Percentiles rank a stretch among this genome's conserved stretches.
Evolutionary conservation across 805 yeast species (phyloP).

Genomic region (Ogataea paraovalis): DNA sequence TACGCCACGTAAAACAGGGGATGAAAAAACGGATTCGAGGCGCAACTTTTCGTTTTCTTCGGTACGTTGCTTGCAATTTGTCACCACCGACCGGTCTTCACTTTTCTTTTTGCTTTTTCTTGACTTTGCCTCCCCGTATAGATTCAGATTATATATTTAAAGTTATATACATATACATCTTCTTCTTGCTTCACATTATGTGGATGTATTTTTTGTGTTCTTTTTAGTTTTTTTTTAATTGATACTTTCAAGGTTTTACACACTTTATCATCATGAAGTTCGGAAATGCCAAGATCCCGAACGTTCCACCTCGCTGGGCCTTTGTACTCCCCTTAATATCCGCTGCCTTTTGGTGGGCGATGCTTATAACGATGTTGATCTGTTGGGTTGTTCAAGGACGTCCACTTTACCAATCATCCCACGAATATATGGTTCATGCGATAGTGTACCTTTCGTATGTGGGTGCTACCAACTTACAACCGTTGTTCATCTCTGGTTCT

Average conservation of each 20-base stretch:
- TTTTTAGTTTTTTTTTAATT: neutral
- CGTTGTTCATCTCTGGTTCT: conserved; percentile 75
- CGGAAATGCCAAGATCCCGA: conserved; percentile 15
- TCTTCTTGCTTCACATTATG: no score
- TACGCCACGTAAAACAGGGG: no score
- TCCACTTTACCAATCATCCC: conserved; percentile 62
- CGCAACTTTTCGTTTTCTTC: no score
- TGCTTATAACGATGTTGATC: conserved; percentile 74
- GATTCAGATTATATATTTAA: no score
- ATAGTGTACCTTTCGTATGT: conserved; percentile 75
- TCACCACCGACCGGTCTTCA: no score
- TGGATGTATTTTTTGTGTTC: neutral
- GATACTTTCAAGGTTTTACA: neutral
- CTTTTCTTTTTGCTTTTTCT: no score
- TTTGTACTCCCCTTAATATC: conserved; percentile 59
- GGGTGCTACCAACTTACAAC: conserved; percentile 84
- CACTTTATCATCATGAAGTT: conserved; percentile 4
- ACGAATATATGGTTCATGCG: conserved; percentile 32
- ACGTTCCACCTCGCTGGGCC: conserved; percentile 25
- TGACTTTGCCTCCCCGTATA: no score
- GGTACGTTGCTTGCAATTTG: no score
- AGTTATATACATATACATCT: no score
- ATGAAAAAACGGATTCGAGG: no score
- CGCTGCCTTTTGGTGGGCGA: conserved; percentile 80
- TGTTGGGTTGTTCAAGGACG: conserved; percentile 81